Evolutionary conservation across 768 basidiomycete genomes (phyloP), one percentile per base, ranked within the genome.

Genomic region (Pluteus cervinus): DNA sequence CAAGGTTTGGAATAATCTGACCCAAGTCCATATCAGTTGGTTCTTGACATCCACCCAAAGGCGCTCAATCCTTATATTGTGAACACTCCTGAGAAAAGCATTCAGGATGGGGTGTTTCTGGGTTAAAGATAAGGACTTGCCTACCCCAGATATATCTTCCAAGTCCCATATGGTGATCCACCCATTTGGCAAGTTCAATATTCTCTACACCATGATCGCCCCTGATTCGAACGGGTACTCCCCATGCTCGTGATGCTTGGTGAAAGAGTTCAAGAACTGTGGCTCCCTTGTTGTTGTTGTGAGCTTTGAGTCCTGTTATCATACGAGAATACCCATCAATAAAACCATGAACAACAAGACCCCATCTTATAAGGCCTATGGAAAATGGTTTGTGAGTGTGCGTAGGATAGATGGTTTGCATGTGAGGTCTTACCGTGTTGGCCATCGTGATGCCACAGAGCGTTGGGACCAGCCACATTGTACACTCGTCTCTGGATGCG

Each of bases 261-360:
- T 43, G 21, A 41, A 71, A 70, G 1, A 71, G 39, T 3, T 50
- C 33, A 10, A 65, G 51, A 3, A 71, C 67, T 3, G 67, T 73
- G 1, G 46, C 24, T 2, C 61, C 56, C 1, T 49, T 41, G 41
- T 73, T 71, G 46, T 73, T 72, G 50, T 53, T 56, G 41, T 49
- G 56, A 1, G 55, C 65, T 7, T 44, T 34, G 15, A 71, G 44
- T 4, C 57, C 63, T 3, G 52, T 51, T 1, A 69, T 45, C 14
- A 62, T 48, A 2, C 63, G 49, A 1, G 62, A 61, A 34, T 58
- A 57, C 1, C 69, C 68, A 53, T 71, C 66, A 7, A 70, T 58
- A 37, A 65, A 67, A 1, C 56, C 58, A 46, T 71, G 69, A 3
- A 61, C 57, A 3, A 68, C 59, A 29, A 66, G 49, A 9, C 51